These are phyloP conservation scores for Leptosphaerulina australis DNA, from an alignment of 2,329 filamentous ascomycete species.

Conservation along the genomic window DNA sequence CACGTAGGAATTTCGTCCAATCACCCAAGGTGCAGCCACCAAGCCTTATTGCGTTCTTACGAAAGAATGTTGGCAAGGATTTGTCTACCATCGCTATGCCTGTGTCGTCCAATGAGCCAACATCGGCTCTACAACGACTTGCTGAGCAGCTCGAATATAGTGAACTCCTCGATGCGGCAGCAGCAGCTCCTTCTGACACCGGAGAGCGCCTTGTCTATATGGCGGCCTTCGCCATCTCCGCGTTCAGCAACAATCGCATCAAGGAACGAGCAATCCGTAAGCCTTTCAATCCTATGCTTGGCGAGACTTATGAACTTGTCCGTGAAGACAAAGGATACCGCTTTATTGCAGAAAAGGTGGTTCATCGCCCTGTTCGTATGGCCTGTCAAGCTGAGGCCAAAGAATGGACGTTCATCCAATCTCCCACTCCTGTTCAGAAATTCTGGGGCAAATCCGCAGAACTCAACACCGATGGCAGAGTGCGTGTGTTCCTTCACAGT, in stretches of 20 bases:
- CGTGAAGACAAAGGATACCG: slow-evolving; percentile 86
- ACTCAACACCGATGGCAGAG: slow-evolving; percentile 87
- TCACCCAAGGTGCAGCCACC: slow-evolving; percentile 80
- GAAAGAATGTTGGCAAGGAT: slow-evolving; percentile 98
- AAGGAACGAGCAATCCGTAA: slow-evolving; percentile 94
- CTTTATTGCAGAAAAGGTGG: slow-evolving; percentile 93
- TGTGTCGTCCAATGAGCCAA: slow-evolving; percentile 92
- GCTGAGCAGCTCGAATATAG: slow-evolving; percentile 93
- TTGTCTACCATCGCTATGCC: slow-evolving; percentile 97
- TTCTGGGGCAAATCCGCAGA: slow-evolving; percentile 99
- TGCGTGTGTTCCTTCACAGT: slow-evolving; percentile 76
- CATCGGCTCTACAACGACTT: slow-evolving; percentile 83
- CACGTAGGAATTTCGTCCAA: slow-evolving; percentile 72
- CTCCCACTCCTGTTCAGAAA: slow-evolving; percentile 87
- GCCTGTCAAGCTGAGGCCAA: slow-evolving; percentile 90
- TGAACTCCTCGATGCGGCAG: slow-evolving; percentile 74
- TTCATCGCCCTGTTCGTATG: slow-evolving; percentile 87
- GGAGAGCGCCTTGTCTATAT: slow-evolving; percentile 82
- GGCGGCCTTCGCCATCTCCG: slow-evolving; percentile 87
- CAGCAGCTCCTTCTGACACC: slow-evolving; percentile 57
- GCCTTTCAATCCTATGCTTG: slow-evolving; percentile 95
- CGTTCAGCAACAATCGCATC: slow-evolving; percentile 79
- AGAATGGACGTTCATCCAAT: slow-evolving; percentile 85
- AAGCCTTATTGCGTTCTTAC: slow-evolving; percentile 88
- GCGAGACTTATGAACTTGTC: slow-evolving; percentile 93